A percentile compares a stretch with the other conserved stretches of the same genome.
Evolutionary conservation across 768 basidiomycete genomes (phyloP).

Genomic region (Agrocybe chaxingu): DNA sequence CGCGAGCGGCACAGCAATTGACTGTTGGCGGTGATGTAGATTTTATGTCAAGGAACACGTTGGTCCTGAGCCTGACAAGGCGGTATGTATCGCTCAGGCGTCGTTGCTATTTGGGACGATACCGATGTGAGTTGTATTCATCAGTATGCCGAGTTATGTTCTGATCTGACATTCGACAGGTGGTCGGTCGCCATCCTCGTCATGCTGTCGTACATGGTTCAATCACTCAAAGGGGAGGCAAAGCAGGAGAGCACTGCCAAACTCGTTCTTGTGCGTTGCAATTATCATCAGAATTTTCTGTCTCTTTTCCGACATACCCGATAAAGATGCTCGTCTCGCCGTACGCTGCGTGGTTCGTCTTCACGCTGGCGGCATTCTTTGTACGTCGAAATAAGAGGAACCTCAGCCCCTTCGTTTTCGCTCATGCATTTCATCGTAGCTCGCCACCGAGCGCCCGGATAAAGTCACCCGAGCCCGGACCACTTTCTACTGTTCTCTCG

Average conservation of each 20-base stretch:
- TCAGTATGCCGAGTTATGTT: background rate
- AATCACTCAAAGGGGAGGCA: conserved; percentile 18
- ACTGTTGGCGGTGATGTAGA: conserved; percentile 11
- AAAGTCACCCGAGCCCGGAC: conserved; percentile 20
- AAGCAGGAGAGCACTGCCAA: conserved; percentile 13
- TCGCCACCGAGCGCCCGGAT: conserved; percentile 22
- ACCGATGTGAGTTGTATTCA: conserved; percentile 29
- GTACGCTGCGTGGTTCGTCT: conserved; percentile 27
- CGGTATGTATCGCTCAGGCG: conserved; percentile 42
- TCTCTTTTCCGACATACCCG: background rate
- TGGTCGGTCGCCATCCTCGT: conserved; percentile 36
- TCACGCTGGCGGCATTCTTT: conserved; percentile 26
- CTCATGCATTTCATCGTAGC: conserved; percentile 5
- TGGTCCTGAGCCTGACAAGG: conserved; percentile 30
- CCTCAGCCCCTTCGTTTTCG: background rate
- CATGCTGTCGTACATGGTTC: conserved; percentile 27
- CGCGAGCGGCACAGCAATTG: background rate
- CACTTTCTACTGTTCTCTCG: conserved; percentile 29
- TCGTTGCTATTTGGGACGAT: conserved; percentile 37
- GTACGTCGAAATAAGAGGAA: conserved; percentile 12
- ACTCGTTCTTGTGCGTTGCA: conserved; percentile 19
- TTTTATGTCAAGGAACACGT: conserved; percentile 37
- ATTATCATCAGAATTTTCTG: background rate
- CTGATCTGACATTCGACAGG: conserved; percentile 16
- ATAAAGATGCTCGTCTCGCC: conserved; percentile 32